Evolutionary conservation across 768 basidiomycete species (phyloP).

Genomic region (Phylloporus scabripes): DNA sequence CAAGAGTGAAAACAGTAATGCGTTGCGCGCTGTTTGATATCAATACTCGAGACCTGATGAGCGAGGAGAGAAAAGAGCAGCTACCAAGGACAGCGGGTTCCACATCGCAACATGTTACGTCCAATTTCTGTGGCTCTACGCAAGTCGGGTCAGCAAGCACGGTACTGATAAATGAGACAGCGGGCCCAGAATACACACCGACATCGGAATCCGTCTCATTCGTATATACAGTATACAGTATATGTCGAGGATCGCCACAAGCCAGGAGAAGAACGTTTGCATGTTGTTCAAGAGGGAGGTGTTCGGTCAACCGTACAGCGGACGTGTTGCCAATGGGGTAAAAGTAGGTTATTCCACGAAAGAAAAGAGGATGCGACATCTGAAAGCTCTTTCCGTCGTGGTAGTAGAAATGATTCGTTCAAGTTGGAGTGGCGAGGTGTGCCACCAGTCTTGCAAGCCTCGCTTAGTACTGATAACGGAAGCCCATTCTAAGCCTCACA

Average conservation of each 20-base stretch:
- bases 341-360: constrained; percentile 37
- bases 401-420: background rate
- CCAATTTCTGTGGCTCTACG: constrained; percentile 23
- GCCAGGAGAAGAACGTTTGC: constrained; percentile 49
- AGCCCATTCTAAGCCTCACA: constrained; percentile 50
- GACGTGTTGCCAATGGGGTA: constrained; percentile 59
- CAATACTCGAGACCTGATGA: background rate
- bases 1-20: constrained; percentile 25
- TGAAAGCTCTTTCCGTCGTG: background rate
- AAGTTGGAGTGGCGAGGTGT: no score
- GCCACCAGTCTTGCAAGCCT: no score
- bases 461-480: constrained; percentile 48
- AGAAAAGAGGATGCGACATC: constrained; percentile 25
- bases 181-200: constrained; percentile 9
- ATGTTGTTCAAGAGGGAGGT: constrained; percentile 42
- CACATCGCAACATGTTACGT: constrained; percentile 28
- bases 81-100: constrained; percentile 28
- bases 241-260: constrained; percentile 53
- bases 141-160: background rate
- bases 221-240: constrained; percentile 43
- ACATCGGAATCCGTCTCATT: constrained; percentile 6
- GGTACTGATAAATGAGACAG: background rate
- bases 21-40: constrained; percentile 23
- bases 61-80: background rate
- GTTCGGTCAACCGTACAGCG: constrained; percentile 43